Percentiles rank a stretch among this genome's conserved stretches.
Conservation (phyloP, 495 filamentous ascomycete genomes). For the Pseudomonodictys pantanalensis region DNA sequence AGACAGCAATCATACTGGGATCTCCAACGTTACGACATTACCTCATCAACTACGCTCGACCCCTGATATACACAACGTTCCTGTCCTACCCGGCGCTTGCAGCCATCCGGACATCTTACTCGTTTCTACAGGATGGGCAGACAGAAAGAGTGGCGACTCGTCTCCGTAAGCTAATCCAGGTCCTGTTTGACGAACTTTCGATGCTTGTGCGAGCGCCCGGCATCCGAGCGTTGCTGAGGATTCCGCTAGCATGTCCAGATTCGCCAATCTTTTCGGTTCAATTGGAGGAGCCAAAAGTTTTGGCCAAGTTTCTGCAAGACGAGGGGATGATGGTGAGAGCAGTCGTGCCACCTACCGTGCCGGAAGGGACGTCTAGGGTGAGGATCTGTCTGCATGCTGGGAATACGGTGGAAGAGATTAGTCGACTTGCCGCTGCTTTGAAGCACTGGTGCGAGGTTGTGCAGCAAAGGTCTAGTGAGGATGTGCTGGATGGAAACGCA, state of each 20-base stretch:
- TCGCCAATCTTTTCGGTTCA: conserved; percentile 48
- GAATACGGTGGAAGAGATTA: conserved; percentile 49
- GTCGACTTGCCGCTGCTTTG: conserved; percentile 44
- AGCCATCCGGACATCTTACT: conserved; percentile 51
- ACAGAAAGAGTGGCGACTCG: conserved; percentile 39
- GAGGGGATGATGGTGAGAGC: conserved; percentile 52
- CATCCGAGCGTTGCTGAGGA: conserved; percentile 1
- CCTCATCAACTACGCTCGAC: conserved; percentile 61
- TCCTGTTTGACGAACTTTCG: conserved; percentile 5
- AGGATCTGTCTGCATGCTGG: conserved; percentile 55
- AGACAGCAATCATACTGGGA: conserved; percentile 44
- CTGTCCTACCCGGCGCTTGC: conserved; percentile 55
- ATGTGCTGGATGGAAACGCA: no score
- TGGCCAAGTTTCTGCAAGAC: conserved; percentile 53
- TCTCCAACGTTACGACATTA: conserved; percentile 51
- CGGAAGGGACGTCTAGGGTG: conserved; percentile 49
- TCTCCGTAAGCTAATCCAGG: conserved; percentile 17
- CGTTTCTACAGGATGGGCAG: conserved; percentile 46
- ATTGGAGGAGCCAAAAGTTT: conserved; percentile 45
- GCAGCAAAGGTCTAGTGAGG: no score
- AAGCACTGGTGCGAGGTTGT: conserved; percentile 43
- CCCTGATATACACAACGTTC: conserved; percentile 60
- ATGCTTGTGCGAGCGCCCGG: not conserved
- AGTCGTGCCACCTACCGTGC: conserved; percentile 58
- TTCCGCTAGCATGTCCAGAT: conserved; percentile 34